These are phyloP conservation scores for Erodium moschatum DNA, from an alignment of 441 rosid species.

Conservation along the genomic window DNA sequence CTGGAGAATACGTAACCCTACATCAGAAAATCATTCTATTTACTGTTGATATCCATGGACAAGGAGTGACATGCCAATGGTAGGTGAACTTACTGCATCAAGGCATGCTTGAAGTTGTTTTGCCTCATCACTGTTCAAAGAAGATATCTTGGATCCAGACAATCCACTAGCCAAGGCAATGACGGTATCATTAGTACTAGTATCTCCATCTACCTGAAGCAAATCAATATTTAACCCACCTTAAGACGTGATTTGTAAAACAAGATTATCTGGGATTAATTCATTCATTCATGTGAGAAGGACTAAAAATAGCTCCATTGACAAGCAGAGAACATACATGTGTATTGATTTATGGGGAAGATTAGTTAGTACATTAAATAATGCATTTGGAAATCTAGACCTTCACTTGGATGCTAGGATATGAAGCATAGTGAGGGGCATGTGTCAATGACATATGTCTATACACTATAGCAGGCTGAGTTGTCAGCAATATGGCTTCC, in stretches of 20 bases:
- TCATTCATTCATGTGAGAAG: not conserved
- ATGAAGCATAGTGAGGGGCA: too few species aligned
- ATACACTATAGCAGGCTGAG: too few species aligned
- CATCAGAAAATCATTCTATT: not conserved
- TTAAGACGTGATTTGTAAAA: slow-evolving; percentile 5
- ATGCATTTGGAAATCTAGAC: not conserved
- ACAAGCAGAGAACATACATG: not conserved
- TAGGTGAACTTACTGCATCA: slow-evolving; percentile 58
- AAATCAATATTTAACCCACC: slow-evolving; percentile 18
- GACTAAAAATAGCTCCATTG: not conserved
- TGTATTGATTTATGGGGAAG: too few species aligned
- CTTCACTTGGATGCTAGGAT: too few species aligned
- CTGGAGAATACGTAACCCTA: too few species aligned
- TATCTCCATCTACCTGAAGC: slow-evolving; percentile 87
- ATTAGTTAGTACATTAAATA: not conserved
- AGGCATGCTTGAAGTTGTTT: slow-evolving; percentile 80
- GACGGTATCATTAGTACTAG: slow-evolving; percentile 88
- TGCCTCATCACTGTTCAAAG: slow-evolving; percentile 55
- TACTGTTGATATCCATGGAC: not conserved
- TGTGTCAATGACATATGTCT: too few species aligned
- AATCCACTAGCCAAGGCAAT: slow-evolving; percentile 89
- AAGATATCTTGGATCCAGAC: slow-evolving; percentile 63
- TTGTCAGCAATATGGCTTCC: too few species aligned
- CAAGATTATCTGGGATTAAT: not conserved
- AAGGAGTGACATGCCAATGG: slow-evolving; percentile 3